Base-by-base conservation (phyloP, 2,329 filamentous ascomycete genomes). In the Ascochyta rabiei region DNA sequence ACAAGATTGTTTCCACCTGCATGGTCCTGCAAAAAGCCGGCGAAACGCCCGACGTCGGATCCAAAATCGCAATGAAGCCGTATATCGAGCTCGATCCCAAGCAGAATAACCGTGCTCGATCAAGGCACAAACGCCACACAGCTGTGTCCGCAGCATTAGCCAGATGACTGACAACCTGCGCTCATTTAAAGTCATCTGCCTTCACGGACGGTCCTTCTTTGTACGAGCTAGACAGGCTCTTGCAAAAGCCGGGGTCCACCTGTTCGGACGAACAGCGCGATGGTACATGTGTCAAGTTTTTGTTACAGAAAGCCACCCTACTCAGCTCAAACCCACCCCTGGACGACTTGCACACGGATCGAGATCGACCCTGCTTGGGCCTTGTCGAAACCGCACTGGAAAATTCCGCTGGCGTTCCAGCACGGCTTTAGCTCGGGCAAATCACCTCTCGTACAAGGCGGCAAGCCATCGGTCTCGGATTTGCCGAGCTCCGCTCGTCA, bases 281-380 rank as follows among this genome's bases (percentile, higher is more conserved):
- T 40, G 34, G 34, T 35, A 37, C 12, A 13, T 19, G 18, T 34
- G 18, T 34, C 41, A 26, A 6, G 2, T 16, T 55, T 50, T 55
- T 19, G 35, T 55, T 55, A 50, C 46, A 13, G 31, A 55, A 55
- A 55, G 18, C 31, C 52, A 42, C 52, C 31, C 46, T 55, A 55
- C 37, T 55, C 46, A 47, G 13, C 41, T n/a, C 13, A 39, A 33
- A 23, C 48, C 18, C 12, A 34, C 12, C 40, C 42, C 30, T 37
- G 42, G 30, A 26, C 46, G 30, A 50, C 24, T 37, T 33, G 52
- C 28, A 37, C 24, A 19, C 31, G 46, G 41, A 55, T 42, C 39
- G 34, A 28, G 21, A 44, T 48, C 51, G 45, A 39, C 40, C 45
- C 45, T 54, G 38, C 31, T 31, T 10, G n/a, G 38, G 37, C 50